phyloP scores from a whole-genome alignment of 2,329 filamentous ascomycete species.

The Colletotrichum falcatum region DNA sequence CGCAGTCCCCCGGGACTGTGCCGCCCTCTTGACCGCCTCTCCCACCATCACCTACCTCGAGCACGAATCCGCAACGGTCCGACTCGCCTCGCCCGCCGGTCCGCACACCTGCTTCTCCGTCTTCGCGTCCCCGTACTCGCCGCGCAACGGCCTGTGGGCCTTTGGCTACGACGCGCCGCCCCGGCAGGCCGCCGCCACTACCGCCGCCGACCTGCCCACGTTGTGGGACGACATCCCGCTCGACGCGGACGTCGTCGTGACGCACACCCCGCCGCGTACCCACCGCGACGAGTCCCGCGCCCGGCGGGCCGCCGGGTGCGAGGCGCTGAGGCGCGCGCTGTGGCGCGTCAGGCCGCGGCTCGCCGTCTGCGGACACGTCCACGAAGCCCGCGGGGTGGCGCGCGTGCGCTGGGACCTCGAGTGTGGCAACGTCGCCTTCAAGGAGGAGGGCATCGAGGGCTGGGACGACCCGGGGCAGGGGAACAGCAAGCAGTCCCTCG shows the following conservation, averaged over 20 bases:
- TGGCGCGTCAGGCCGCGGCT: conserved; percentile 72
- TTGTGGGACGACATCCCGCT: conserved; percentile 73
- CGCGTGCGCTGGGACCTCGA: conserved; percentile 70
- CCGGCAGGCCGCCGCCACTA: conserved; percentile 37
- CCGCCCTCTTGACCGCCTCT: conserved; percentile 65
- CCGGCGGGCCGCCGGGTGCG: conserved; percentile 66
- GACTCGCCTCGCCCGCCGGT: conserved; percentile 64
- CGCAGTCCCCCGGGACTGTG: conserved; percentile 67
- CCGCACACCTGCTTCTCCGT: conserved; percentile 72
- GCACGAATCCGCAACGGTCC: conserved; percentile 66
- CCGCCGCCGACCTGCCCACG: conserved; percentile 44
- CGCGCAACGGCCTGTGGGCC: conserved; percentile 69
- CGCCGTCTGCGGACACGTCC: conserved; percentile 79
- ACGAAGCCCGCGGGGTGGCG: conserved; percentile 74
- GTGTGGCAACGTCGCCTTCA: conserved; percentile 54
- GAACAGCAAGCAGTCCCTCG: conserved; percentile 70
- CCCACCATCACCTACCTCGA: conserved; percentile 72
- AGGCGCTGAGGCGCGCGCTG: conserved; percentile 66
- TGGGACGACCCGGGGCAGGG: conserved; percentile 72
- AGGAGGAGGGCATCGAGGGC: conserved; percentile 55
- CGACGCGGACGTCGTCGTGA: conserved; percentile 74
- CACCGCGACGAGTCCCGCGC: conserved; percentile 66
- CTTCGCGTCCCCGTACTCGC: conserved; percentile 79
- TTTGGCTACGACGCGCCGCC: conserved; percentile 68
- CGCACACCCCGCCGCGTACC: conserved; percentile 74